These are phyloP conservation scores for Melampsora occidentalis DNA, from an alignment of 1,284 basidiomycete genomes.

Conservation along the genomic window DNA sequence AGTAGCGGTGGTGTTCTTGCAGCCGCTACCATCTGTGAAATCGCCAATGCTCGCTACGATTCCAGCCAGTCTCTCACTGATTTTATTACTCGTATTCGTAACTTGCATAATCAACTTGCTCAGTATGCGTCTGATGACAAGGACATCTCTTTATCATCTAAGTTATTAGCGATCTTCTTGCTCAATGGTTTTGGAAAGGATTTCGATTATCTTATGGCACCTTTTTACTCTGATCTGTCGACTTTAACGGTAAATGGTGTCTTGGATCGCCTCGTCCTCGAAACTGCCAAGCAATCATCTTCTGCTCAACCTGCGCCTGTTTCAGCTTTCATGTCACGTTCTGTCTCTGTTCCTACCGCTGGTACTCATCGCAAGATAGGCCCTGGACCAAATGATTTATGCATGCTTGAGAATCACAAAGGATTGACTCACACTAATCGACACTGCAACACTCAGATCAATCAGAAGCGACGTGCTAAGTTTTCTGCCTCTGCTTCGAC, in stretches of 20 bases:
- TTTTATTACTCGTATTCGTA: not conserved
- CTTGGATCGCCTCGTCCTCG: too few species aligned
- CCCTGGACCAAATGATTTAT: not conserved
- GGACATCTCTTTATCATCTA: not conserved
- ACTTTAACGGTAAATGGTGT: too few species aligned
- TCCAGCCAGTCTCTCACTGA: not conserved
- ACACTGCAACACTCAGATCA: not conserved
- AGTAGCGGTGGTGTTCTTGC: not conserved
- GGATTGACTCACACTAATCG: not conserved
- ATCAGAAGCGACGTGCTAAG: not conserved
- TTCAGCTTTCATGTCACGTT: not conserved
- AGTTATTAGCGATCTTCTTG: not conserved
- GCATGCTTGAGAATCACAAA: not conserved
- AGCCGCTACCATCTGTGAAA: not conserved
- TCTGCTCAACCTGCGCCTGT: not conserved
- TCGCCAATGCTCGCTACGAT: not conserved
- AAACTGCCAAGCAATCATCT: not conserved
- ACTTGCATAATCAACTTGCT: not conserved
- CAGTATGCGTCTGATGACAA: not conserved
- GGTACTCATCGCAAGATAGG: not conserved
- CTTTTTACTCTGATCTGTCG: not conserved
- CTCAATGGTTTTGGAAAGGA: not conserved
- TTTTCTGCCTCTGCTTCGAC: too few species aligned
- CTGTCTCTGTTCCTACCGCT: not conserved
- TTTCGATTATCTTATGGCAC: not conserved